These are phyloP conservation scores for Suillus weaverae DNA, from an alignment of 768 basidiomycete genomes.

Conservation along the genomic window DNA sequence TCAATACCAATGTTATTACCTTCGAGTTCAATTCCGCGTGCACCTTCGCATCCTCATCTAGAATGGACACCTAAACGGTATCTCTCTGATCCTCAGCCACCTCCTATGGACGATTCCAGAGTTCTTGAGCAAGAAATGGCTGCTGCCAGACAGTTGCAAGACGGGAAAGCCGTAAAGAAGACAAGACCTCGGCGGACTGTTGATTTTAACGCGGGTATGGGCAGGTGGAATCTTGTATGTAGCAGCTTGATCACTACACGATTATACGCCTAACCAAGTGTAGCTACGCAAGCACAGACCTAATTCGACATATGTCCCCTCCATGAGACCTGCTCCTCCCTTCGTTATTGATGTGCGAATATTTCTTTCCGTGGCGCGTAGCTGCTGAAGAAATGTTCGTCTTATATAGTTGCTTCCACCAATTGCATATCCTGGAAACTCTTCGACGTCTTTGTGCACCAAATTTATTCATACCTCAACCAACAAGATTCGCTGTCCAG, in stretches of 20 bases:
- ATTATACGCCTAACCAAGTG: neutral
- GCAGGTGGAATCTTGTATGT: slow-evolving; percentile 81
- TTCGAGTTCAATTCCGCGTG: slow-evolving; percentile 36
- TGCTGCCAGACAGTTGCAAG: slow-evolving; percentile 65
- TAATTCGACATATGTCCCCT: slow-evolving; percentile 72
- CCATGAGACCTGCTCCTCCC: slow-evolving; percentile 81
- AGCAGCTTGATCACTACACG: neutral
- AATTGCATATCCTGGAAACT: slow-evolving; percentile 87
- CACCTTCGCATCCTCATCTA: slow-evolving; percentile 39
- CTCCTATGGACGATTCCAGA: slow-evolving; percentile 75
- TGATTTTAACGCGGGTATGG: slow-evolving; percentile 89
- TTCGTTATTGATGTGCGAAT: slow-evolving; percentile 83
- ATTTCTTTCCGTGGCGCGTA: slow-evolving; percentile 19
- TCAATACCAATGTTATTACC: slow-evolving; percentile 59
- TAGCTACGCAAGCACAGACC: slow-evolving; percentile 80
- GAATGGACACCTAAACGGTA: slow-evolving; percentile 81
- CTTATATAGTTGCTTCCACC: slow-evolving; percentile 82
- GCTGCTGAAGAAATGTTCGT: slow-evolving; percentile 26
- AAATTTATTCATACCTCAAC: slow-evolving; percentile 98
- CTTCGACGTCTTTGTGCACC: slow-evolving; percentile 91
- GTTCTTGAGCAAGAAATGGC: slow-evolving; percentile 79
- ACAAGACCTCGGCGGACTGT: slow-evolving; percentile 92
- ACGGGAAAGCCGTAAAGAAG: slow-evolving; percentile 86
- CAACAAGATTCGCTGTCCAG: slow-evolving; percentile 97
- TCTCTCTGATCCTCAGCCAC: slow-evolving; percentile 68